Percentiles rank a stretch among this genome's conserved stretches.
Conservation (phyloP, 768 basidiomycete genomes). For the Holtermanniella nyarrowii region DNA sequence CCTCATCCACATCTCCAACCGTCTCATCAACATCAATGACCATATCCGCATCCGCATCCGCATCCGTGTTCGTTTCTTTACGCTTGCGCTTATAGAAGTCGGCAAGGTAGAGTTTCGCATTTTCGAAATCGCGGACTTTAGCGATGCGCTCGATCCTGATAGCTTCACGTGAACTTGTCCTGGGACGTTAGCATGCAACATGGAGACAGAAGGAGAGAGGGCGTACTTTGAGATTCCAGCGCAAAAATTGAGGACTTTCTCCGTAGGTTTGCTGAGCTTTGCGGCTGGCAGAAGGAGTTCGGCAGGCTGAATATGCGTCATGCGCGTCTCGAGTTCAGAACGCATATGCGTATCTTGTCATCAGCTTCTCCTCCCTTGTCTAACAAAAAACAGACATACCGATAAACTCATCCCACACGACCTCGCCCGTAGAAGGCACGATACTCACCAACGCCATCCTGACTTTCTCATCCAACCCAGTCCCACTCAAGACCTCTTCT, state of each 20-base stretch:
- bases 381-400: slow-evolving; percentile 45
- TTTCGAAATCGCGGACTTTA: slow-evolving; percentile 51
- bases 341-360: slow-evolving; percentile 67
- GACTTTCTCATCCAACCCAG: slow-evolving; percentile 46
- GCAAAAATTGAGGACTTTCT: slow-evolving; percentile 65
- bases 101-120: slow-evolving; percentile 51
- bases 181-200: not conserved
- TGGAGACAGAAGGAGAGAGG: not conserved
- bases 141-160: slow-evolving; percentile 57
- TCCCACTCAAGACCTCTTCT: slow-evolving; percentile 47
- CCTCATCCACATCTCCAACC: slow-evolving; percentile 10
- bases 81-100: slow-evolving; percentile 15
- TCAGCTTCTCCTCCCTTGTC: slow-evolving; percentile 4
- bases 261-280: slow-evolving; percentile 57
- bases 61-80: not conserved
- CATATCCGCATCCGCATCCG: not conserved
- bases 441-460: slow-evolving; percentile 64
- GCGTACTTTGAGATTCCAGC: slow-evolving; percentile 47
- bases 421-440: slow-evolving; percentile 79
- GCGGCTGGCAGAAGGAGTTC: slow-evolving; percentile 62
- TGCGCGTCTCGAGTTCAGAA: slow-evolving; percentile 77
- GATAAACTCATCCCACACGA: slow-evolving; percentile 84
- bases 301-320: slow-evolving; percentile 71
- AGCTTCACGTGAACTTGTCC: slow-evolving; percentile 10
- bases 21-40: not conserved